A percentile compares a stretch with the other conserved stretches of the same genome.
phyloP scores from a whole-genome alignment of 1,284 basidiomycete genomes.

The Austroboletus novae-zelandiae region DNA sequence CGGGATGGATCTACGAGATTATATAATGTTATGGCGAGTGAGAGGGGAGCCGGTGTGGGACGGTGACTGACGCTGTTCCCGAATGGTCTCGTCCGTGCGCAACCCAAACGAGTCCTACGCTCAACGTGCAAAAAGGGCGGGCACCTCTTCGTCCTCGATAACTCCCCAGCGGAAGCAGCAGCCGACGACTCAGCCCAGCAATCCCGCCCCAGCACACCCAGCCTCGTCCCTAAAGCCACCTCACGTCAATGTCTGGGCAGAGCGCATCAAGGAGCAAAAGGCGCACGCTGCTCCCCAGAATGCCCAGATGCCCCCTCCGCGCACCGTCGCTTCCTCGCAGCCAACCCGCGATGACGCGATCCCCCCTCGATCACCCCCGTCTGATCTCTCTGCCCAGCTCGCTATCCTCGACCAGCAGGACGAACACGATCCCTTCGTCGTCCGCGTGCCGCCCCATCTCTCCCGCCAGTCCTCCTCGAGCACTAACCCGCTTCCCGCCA shows the following conservation, averaged over 20 bases:
- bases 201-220: slow-evolving; percentile 1
- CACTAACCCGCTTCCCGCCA: slow-evolving; percentile 19
- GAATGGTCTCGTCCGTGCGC: slow-evolving; percentile 41
- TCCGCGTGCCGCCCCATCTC: slow-evolving; percentile 35
- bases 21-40: slow-evolving; percentile 11
- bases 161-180: slow-evolving; percentile 3
- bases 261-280: slow-evolving; percentile 30
- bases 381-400: slow-evolving; percentile 18
- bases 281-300: slow-evolving; percentile 23
- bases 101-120: slow-evolving; percentile 53
- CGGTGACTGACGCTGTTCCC: slow-evolving; percentile 22
- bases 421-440: slow-evolving; percentile 45
- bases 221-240: slow-evolving; percentile 16
- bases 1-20: slow-evolving; percentile 21
- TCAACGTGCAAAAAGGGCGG: slow-evolving; percentile 53
- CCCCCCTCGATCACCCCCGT: slow-evolving; percentile 23
- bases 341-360: slow-evolving; percentile 19
- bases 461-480: slow-evolving; percentile 28
- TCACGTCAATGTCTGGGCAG: slow-evolving; percentile 27
- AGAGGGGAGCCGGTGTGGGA: slow-evolving; percentile 27
- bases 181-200: not conserved
- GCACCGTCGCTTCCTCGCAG: slow-evolving; percentile 12
- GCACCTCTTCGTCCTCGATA: slow-evolving; percentile 3
- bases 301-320: slow-evolving; percentile 11
- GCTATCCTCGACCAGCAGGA: slow-evolving; percentile 27